These are phyloP conservation scores for Penicillium sp. DNA, from an alignment of 2,329 filamentous ascomycete genomes.

Conservation along the genomic window DNA sequence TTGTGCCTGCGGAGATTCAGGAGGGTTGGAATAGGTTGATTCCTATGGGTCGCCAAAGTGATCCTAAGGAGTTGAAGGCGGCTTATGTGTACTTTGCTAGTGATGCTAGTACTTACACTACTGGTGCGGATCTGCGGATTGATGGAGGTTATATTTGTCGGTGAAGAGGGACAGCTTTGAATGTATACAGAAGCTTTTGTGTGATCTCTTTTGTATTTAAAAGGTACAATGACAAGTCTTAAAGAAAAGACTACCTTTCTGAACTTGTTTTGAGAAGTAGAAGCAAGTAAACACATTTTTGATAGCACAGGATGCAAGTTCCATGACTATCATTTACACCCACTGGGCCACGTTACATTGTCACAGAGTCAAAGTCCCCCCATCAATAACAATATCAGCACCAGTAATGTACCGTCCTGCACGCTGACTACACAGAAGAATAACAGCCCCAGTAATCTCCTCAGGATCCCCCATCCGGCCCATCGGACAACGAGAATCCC, in stretches of 20 bases:
- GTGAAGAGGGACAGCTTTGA: not conserved
- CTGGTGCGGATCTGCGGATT: constrained; percentile 49
- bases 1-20: constrained; percentile 59
- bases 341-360: too few relatives aligned
- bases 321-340: not conserved
- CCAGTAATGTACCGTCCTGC: constrained; percentile 69
- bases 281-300: not conserved
- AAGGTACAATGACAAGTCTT: not conserved
- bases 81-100: constrained; percentile 51
- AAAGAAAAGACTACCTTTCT: too few relatives aligned
- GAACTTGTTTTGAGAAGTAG: not conserved
- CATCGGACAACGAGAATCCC: constrained; percentile 61
- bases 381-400: constrained; percentile 65
- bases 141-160: constrained; percentile 50
- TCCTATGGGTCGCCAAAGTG: constrained; percentile 60
- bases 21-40: constrained; percentile 61
- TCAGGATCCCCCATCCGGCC: constrained; percentile 65
- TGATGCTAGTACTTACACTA: constrained; percentile 52
- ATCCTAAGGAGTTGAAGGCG: constrained; percentile 66
- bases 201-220: not conserved
- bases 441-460: constrained; percentile 63
- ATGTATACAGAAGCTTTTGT: not conserved
- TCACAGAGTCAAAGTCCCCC: constrained; percentile 39
- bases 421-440: constrained; percentile 57
- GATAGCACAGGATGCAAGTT: too few relatives aligned